phyloP scores from a whole-genome alignment of 176 grass and related monocot genomes.

The Eremochloa ophiuroides region DNA sequence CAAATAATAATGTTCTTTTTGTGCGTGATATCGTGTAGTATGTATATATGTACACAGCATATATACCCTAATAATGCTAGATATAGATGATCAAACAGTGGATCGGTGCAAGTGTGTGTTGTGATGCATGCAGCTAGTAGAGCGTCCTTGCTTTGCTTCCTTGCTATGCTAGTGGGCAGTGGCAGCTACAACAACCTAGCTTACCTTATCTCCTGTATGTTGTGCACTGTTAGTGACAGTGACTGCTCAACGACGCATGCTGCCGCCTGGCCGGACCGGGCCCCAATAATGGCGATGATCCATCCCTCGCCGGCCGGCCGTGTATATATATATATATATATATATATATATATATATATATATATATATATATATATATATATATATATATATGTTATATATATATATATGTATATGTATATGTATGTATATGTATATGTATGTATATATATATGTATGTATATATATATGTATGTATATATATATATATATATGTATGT shows the following conservation, averaged over 20 bases:
- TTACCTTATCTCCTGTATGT: slow-evolving; percentile 29
- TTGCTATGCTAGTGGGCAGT: no score
- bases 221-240: neutral
- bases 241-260: slow-evolving; percentile 30
- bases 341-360: no score
- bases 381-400: no score
- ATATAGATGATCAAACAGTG: no score
- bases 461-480: no score
- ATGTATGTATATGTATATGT: no score
- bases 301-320: neutral
- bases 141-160: no score
- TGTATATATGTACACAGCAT: neutral
- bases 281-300: neutral
- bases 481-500: no score
- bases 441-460: no score
- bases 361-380: no score
- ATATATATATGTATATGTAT: no score
- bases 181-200: neutral
- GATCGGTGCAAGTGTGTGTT: neutral
- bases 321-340: neutral
- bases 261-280: neutral
- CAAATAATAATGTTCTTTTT: neutral
- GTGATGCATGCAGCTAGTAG: neutral
- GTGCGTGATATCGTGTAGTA: neutral
- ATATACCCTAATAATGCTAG: neutral